A percentile compares a stretch with the other conserved stretches of the same genome.
These are phyloP conservation scores for Penicillium sp. DNA, from an alignment of 2,329 filamentous ascomycete genomes.

Conservation along the genomic window DNA sequence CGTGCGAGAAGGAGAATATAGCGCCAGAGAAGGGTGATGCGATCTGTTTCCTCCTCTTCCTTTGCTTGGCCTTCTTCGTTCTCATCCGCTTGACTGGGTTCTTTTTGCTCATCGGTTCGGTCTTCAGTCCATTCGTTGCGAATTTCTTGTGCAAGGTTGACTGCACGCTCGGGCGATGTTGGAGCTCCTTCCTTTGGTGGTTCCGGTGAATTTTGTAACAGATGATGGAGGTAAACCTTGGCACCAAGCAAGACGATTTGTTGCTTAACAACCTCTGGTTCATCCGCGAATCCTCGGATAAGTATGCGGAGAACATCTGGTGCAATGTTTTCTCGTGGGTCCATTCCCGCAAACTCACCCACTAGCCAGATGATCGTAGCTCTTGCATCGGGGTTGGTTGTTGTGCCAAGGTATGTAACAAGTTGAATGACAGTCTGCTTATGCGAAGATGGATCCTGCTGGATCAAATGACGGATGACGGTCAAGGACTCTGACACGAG, in stretches of 20 bases:
- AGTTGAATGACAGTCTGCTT: slow-evolving; percentile 79
- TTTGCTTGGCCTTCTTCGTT: slow-evolving; percentile 18
- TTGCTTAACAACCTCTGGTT: slow-evolving; percentile 79
- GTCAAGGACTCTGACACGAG: slow-evolving; percentile 90
- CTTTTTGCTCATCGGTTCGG: slow-evolving; percentile 21
- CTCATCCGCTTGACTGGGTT: slow-evolving; percentile 31
- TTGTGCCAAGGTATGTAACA: slow-evolving; percentile 85
- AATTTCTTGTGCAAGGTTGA: slow-evolving; percentile 24
- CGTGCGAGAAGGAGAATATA: slow-evolving; percentile 80
- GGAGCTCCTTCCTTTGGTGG: slow-evolving; percentile 15
- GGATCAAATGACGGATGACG: slow-evolving; percentile 91
- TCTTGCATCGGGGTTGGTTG: slow-evolving; percentile 79
- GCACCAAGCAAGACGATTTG: slow-evolving; percentile 90
- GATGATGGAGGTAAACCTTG: slow-evolving; percentile 90
- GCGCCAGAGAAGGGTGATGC: slow-evolving; percentile 73
- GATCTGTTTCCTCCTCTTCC: slow-evolving; percentile 46
- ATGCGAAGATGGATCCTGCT: slow-evolving; percentile 78
- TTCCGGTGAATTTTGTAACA: slow-evolving; percentile 52
- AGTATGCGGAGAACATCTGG: slow-evolving; percentile 87
- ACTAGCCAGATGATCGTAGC: slow-evolving; percentile 97
- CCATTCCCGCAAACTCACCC: slow-evolving; percentile 80
- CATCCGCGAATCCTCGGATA: slow-evolving; percentile 75
- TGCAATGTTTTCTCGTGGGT: slow-evolving; percentile 81
- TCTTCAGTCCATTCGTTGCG: slow-evolving; percentile 33
- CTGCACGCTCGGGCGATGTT: slow-evolving; percentile 17